Percentiles rank a stretch among this genome's conserved stretches.
Evolutionary conservation across 441 rosid species (phyloP).

Genomic region (Hura crepitans): DNA sequence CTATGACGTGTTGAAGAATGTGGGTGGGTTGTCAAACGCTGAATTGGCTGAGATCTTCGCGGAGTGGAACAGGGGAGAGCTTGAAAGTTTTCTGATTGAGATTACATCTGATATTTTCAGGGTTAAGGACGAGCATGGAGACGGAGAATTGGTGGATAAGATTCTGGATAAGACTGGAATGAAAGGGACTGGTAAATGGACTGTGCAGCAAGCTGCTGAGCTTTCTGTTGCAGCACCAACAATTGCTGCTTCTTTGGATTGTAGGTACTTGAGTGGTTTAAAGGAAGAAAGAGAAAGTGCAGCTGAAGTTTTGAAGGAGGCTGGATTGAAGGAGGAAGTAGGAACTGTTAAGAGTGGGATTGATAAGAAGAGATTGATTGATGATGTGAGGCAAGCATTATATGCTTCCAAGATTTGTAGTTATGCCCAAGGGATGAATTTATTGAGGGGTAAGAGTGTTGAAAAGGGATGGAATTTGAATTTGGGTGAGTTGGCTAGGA

Average conservation of each 20-base stretch:
- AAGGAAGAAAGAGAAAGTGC: conserved; percentile 83
- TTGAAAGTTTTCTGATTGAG: conserved; percentile 83
- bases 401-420: conserved; percentile 91
- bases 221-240: conserved; percentile 94
- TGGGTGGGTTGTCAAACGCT: conserved; percentile 59
- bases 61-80: conserved; percentile 83
- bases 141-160: conserved; percentile 80
- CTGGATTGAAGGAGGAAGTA: conserved; percentile 72
- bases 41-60: conserved; percentile 68
- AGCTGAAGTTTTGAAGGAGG: conserved; percentile 50
- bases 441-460: conserved; percentile 80
- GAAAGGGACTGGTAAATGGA: conserved; percentile 99
- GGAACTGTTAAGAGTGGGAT: conserved; percentile 37
- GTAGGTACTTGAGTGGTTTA: conserved; percentile 80
- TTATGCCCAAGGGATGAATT: conserved; percentile 91
- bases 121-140: conserved; percentile 64
- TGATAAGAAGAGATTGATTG: conserved; percentile 81
- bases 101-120: conserved; percentile 76
- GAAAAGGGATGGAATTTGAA: conserved; percentile 79
- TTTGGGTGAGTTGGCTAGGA: conserved; percentile 79
- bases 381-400: conserved; percentile 91
- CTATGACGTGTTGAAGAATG: conserved; percentile 83
- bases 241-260: conserved; percentile 84
- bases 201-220: conserved; percentile 94
- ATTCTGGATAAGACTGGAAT: conserved; percentile 92